Evolutionary conservation across 768 basidiomycete species (phyloP).

Genomic region (Pleurotus citrinopileatus): DNA sequence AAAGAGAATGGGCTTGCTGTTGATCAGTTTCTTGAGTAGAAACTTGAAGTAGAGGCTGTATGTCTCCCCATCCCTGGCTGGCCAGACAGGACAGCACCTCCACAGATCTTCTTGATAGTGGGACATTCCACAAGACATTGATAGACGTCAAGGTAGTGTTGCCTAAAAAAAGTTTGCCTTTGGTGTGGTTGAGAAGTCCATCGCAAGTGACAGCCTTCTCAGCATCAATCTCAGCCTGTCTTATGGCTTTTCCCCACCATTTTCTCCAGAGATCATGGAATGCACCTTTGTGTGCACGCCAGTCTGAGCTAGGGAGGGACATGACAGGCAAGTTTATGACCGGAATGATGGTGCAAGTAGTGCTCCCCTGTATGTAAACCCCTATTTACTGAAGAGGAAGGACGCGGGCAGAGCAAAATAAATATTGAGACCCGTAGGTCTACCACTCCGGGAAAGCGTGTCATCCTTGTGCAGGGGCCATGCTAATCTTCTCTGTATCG

Average conservation of each 20-base stretch:
- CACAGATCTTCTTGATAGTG: neutral
- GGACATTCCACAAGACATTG: neutral
- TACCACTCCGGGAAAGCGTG: conserved; percentile 97
- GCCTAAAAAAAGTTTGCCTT: neutral
- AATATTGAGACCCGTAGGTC: conserved; percentile 57
- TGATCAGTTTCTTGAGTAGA: neutral
- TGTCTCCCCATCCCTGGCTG: neutral
- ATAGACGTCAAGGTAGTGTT: neutral
- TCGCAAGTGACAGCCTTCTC: neutral
- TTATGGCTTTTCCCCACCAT: neutral
- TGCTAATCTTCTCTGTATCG: conserved; percentile 99
- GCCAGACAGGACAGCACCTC: neutral
- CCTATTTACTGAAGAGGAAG: no score
- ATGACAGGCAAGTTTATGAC: no score
- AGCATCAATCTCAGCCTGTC: neutral
- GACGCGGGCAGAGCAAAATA: no score
- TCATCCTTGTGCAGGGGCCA: conserved; percentile 99
- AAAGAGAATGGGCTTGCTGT: neutral
- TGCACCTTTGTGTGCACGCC: no score
- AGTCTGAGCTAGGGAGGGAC: no score
- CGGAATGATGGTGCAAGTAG: no score
- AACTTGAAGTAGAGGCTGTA: neutral
- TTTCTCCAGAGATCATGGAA: neutral
- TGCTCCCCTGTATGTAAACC: no score
- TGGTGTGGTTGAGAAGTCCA: neutral